Conservation (phyloP, 2,329 filamentous ascomycete species). For the Cercospora janseana region DNA sequence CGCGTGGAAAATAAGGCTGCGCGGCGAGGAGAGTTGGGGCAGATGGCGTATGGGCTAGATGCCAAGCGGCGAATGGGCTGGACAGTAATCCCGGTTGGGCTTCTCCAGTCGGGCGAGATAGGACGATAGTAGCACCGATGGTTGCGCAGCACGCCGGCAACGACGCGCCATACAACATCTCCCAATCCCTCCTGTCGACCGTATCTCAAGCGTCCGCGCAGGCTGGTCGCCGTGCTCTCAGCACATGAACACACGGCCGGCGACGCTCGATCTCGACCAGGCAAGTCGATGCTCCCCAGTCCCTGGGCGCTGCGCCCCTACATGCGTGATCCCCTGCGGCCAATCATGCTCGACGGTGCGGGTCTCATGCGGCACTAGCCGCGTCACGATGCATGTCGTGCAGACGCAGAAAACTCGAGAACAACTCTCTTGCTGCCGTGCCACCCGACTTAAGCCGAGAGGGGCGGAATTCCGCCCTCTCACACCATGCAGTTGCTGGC, state of each 20-base stretch:
- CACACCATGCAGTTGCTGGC: not conserved
- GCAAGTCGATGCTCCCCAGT: not conserved
- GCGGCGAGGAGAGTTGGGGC: not conserved
- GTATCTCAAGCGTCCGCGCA: too few species aligned
- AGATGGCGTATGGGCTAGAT: not conserved
- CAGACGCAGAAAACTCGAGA: not conserved
- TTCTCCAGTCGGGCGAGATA: too few species aligned
- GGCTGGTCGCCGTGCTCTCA: too few species aligned
- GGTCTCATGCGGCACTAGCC: not conserved
- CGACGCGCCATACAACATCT: too few species aligned
- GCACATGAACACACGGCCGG: not conserved
- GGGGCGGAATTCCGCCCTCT: not conserved
- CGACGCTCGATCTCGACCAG: not conserved
- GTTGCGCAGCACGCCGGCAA: too few species aligned
- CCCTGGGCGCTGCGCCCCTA: not conserved
- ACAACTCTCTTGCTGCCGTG: conserved; percentile 6
- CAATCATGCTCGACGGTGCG: not conserved
- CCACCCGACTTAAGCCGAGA: conserved; percentile 5
- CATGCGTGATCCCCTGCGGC: not conserved
- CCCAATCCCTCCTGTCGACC: too few species aligned
- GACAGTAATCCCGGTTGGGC: too few species aligned
- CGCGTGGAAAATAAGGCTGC: conserved; percentile 3
- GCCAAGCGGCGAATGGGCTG: not conserved
- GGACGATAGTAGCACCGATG: too few species aligned
- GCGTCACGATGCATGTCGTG: conserved; percentile 3